Base-by-base conservation (phyloP, 1,139 yeast species). In the Maudiozyma humilis region DNA sequence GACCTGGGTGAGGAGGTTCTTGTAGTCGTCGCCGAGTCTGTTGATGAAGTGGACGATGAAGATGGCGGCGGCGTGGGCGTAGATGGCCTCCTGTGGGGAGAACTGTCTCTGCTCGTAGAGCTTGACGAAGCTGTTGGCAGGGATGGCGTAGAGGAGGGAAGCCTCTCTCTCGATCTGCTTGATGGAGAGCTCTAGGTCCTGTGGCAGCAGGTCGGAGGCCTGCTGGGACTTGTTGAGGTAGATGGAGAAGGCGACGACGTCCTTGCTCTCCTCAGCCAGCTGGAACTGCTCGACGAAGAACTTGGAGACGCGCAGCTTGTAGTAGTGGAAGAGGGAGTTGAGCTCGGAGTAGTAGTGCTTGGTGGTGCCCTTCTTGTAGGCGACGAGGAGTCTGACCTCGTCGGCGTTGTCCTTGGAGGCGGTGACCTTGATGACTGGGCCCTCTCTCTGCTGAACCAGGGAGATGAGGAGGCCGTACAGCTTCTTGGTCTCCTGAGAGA, bases 81-180 rank as follows among this genome's bases (percentile, higher is more conserved):
- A 91, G 50, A 89, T 82, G 42, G 91, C 78, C 68, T 91, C 97
- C 67, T 91, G 98, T 56, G 93, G 78, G 1, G 96, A 88, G 65
- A 89, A 75, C 53, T 80, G 81, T 45, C 93, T 85, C 46, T 72
- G 66, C 51, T 83, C 81, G 62, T 89, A 89, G 48, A 81, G 73
- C 44, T 75, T 72, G 56, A 82, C 83, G 72, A 89, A 89, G 56
- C 76, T 74, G 59, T 87, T 86, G 65, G 84, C 83, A 38, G 98
- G 98, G 54, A 91, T 77, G 59, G 96, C 86, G 67, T 85, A 91
- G 55, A 91, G 72, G 58, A 91, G 75, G 5, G 96, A 87, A 35
- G 96, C 95, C 67, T 91, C 98, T 69, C 87, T 88, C 60, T 86
- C 83, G 52, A 91, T 85, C 70, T 91, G 98, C 65, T 82, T 82